Evolutionary conservation across 129 eudicot genomes (phyloP).

Genomic region (Sambucus nigra): DNA sequence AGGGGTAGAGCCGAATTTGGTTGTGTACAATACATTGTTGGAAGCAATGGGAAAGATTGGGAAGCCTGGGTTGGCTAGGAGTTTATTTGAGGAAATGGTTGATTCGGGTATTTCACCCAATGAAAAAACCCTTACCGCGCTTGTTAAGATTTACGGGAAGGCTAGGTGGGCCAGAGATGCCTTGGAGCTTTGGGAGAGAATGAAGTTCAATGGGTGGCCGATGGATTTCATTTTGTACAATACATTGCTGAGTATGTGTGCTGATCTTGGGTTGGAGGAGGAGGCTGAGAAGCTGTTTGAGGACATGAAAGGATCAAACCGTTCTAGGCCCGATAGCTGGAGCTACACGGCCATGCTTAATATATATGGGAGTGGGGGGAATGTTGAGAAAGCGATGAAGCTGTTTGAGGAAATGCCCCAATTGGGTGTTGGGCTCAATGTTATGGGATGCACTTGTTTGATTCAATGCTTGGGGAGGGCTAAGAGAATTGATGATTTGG

Average conservation of each 20-base stretch:
- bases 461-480: slow-evolving; percentile 62
- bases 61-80: slow-evolving; percentile 56
- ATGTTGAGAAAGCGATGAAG: slow-evolving; percentile 54
- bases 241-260: slow-evolving; percentile 70
- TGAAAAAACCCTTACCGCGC: slow-evolving; percentile 53
- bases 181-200: slow-evolving; percentile 54
- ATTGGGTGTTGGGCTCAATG: slow-evolving; percentile 40
- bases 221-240: slow-evolving; percentile 56
- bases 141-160: slow-evolving; percentile 59
- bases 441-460: slow-evolving; percentile 70
- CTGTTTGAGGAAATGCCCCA: slow-evolving; percentile 49
- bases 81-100: slow-evolving; percentile 64
- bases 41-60: slow-evolving; percentile 65
- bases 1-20: slow-evolving; percentile 55
- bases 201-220: slow-evolving; percentile 57
- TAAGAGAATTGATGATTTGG: slow-evolving; percentile 47
- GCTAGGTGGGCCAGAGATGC: slow-evolving; percentile 65
- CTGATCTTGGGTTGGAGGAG: slow-evolving; percentile 58
- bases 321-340: slow-evolving; percentile 55
- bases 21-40: slow-evolving; percentile 50
- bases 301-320: slow-evolving; percentile 45
- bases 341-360: slow-evolving; percentile 73
- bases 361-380: slow-evolving; percentile 50
- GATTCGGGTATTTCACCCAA: slow-evolving; percentile 43
- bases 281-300: slow-evolving; percentile 58